A percentile compares a stretch with the other conserved stretches of the same genome.
Conservation (phyloP, 345 rosid species). For the Adansonia digitata region DNA sequence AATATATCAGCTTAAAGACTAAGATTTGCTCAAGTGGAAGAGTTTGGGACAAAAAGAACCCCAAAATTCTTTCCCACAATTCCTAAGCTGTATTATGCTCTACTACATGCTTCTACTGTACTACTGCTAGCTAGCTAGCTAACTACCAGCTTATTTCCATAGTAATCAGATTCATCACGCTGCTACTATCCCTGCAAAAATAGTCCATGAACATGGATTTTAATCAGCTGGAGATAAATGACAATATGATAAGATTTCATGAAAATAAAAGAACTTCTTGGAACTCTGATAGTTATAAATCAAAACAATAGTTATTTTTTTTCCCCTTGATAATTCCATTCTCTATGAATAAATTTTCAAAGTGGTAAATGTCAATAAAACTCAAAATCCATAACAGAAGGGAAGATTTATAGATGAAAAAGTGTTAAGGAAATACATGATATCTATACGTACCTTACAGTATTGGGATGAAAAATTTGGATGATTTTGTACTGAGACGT, state of each 20-base stretch:
- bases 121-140: no score
- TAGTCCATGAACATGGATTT: background rate
- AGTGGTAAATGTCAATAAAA: background rate
- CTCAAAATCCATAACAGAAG: background rate
- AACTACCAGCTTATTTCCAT: slow-evolving; percentile 19
- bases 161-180: background rate
- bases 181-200: slow-evolving; percentile 20
- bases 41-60: slow-evolving; percentile 27
- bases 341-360: no score
- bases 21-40: background rate
- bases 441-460: slow-evolving; percentile 13
- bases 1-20: background rate
- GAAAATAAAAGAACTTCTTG: background rate
- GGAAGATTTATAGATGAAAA: no score
- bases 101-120: background rate
- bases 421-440: no score
- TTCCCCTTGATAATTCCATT: no score
- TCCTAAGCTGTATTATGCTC: slow-evolving; percentile 4
- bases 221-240: background rate
- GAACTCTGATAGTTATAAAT: background rate
- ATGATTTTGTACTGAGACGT: slow-evolving; percentile 7
- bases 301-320: background rate
- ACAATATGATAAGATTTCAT: no score
- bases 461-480: slow-evolving; percentile 9
- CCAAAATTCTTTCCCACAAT: slow-evolving; percentile 6